A percentile compares a stretch with the other conserved stretches of the same genome.
phyloP scores from a whole-genome alignment of 2,329 filamentous ascomycete genomes.

The Hymenoscyphus infarciens region DNA sequence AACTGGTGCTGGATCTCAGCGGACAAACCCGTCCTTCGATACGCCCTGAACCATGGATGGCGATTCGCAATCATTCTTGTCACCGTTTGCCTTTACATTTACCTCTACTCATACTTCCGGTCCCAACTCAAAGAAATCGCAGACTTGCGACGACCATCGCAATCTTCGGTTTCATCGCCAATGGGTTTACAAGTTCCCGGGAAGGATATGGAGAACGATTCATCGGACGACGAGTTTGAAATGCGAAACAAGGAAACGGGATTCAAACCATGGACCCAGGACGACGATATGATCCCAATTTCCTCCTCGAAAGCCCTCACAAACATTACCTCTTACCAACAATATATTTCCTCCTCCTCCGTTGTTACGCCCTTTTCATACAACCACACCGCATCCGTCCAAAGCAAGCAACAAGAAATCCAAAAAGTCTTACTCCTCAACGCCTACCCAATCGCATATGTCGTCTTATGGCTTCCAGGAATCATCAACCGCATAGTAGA shows the following conservation, averaged over 20 bases:
- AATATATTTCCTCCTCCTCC: not conserved
- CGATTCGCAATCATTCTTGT: conserved; percentile 35
- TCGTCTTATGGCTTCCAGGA: conserved; percentile 39
- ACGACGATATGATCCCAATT: conserved; percentile 5
- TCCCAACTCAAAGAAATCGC: conserved; percentile 7
- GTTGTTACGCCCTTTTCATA: not conserved
- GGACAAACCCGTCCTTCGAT: conserved; percentile 35
- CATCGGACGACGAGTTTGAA: conserved; percentile 9
- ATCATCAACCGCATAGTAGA: conserved; percentile 38
- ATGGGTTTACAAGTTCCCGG: not conserved
- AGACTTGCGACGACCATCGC: not conserved
- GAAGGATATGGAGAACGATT: no score
- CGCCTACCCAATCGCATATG: conserved; percentile 38
- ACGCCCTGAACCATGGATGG: conserved; percentile 40
- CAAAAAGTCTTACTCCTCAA: conserved; percentile 37
- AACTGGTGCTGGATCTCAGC: conserved; percentile 42
- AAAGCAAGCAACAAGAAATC: conserved; percentile 9
- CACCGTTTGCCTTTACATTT: conserved; percentile 37
- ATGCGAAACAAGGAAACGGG: conserved; percentile 7
- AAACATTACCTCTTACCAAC: conserved; percentile 9
- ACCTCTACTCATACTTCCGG: conserved; percentile 34
- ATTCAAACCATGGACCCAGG: not conserved
- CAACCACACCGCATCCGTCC: not conserved
- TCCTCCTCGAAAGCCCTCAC: conserved; percentile 8
- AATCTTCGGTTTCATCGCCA: not conserved